phyloP scores from a whole-genome alignment of 805 yeast species.

The Yamadazyma akitaensis region DNA sequence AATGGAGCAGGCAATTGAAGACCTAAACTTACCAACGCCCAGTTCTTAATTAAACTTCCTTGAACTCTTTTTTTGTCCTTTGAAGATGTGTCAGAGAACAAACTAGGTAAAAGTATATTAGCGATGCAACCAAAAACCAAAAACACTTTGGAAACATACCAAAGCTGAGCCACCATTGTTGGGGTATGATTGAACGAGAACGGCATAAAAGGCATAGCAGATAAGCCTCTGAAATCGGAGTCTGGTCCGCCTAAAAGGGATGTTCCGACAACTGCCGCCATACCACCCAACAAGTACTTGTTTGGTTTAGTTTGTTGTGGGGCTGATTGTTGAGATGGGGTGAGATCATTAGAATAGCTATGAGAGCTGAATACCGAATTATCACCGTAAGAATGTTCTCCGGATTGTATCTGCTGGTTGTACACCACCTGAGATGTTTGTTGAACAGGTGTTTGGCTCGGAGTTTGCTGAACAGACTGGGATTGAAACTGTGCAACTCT shows the following conservation, averaged over 20 bases:
- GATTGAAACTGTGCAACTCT: constrained; percentile 3
- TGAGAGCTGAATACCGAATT: constrained; percentile 3
- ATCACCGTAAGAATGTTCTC: neutral
- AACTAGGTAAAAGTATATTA: constrained; percentile 14
- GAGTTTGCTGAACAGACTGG: constrained; percentile 3
- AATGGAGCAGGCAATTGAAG: constrained; percentile 25
- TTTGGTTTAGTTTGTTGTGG: constrained; percentile 18
- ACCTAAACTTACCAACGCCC: constrained; percentile 28
- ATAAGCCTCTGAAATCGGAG: constrained; percentile 43
- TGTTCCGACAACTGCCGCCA: constrained; percentile 63
- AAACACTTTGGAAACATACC: constrained; percentile 21
- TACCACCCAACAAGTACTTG: constrained; percentile 58
- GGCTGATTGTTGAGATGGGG: neutral
- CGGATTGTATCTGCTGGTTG: neutral
- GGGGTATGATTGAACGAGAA: constrained; percentile 19
- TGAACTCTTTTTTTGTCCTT: neutral
- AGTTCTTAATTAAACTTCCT: constrained; percentile 13
- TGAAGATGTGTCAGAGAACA: constrained; percentile 3
- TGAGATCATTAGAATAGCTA: neutral
- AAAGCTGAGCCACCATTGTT: constrained; percentile 19
- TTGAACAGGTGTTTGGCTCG: constrained; percentile 11
- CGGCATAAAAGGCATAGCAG: constrained; percentile 43
- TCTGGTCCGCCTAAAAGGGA: constrained; percentile 48
- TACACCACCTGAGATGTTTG: neutral
- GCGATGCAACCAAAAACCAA: constrained; percentile 21